Base-by-base conservation (phyloP, 169 alveolate genomes). In the Theileria annulata region DNA sequence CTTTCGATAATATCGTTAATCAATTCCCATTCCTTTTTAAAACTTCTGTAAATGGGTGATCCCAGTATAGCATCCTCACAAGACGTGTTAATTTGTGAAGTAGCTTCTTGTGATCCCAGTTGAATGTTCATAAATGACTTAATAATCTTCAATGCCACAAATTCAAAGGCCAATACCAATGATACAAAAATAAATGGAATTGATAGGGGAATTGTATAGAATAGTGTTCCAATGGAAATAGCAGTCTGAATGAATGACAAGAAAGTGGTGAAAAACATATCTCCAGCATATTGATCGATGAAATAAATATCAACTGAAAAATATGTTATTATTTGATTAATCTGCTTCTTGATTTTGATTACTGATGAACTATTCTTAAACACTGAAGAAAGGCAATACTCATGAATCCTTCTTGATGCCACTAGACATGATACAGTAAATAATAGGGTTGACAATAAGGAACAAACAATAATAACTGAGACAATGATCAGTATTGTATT, bases 11-110 rank as follows among this genome's bases (percentile, higher is more conserved):
- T 35, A 13, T 35, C 31, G 6, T 70, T 33, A 48, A 70, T 17
- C 21, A 60, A 79, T 15, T 56, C 30, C 25, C 35, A 51, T 30
- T 79, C 87, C 51, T 48, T 79, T 17, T 75, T 66, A 64, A 79
- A 79, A 35, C 87, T 79, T 23, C 87, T 30, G 56, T 79, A 48
- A 1, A 79, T 62, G 1, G 21, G 62, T 17, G 87, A 70, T 21
- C 87, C 87, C 25, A 76, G 27, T 5, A 79, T 74, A 0, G 70
- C 81, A 63, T 73, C 81, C 9, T 69, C 82, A 12, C 49, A 70
- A 4, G 73, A 68, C 51, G 74, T 37, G 70, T 79, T 73, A 37
- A 79, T 58, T 3, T 66, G 27, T 19, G 21, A 67, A 37, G 13
- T 59, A 35, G 79, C 21, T 48, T 79, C 87, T n/a, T 49, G 19